phyloP scores from a whole-genome alignment of 495 filamentous ascomycete genomes.

The Tuber calosporum region DNA sequence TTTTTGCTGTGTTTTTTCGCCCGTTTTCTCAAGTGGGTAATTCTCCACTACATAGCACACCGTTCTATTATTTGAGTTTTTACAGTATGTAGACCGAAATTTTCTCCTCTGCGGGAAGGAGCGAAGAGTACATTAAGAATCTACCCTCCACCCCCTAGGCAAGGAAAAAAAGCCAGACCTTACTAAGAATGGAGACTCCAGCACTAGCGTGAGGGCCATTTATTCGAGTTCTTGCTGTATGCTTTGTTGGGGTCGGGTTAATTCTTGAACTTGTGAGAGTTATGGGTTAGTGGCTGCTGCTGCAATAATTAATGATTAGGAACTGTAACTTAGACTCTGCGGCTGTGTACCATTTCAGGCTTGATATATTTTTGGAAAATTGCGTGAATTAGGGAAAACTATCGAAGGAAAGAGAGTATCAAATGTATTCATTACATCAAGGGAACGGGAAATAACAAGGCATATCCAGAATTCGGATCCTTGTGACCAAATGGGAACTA shows the following conservation, averaged over 20 bases:
- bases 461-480: neutral
- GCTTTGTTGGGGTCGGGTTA: neutral
- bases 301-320: neutral
- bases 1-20: no score
- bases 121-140: no score
- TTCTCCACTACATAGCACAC: no score
- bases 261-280: neutral
- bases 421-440: neutral
- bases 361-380: no score
- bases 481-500: neutral
- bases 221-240: neutral
- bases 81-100: no score
- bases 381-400: neutral
- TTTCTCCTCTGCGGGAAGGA: no score
- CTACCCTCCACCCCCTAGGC: no score
- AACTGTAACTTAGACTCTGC: neutral
- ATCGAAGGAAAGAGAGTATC: neutral
- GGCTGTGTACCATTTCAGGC: neutral
- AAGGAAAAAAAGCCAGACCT: no score
- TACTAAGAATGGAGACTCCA: no score
- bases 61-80: no score
- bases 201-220: no score
- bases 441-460: neutral
- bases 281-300: neutral
- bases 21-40: no score